These are phyloP conservation scores for Emiliania huxleyi DNA, from an alignment of 78 protist genomes.

Conservation along the genomic window DNA sequence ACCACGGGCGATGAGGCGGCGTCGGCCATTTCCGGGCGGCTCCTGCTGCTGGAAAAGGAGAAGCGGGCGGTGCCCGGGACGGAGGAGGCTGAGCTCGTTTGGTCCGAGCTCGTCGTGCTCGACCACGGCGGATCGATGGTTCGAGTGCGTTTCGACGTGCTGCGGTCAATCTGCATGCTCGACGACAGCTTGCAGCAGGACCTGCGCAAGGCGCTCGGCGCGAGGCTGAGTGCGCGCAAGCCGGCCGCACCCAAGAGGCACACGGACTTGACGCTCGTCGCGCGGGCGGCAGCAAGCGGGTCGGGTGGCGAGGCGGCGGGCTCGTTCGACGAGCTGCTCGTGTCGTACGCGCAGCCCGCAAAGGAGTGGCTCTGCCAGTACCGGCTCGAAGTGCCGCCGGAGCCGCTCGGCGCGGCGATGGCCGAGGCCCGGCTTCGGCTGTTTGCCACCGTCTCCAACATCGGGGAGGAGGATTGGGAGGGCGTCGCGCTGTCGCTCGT, in stretches of 20 bases:
- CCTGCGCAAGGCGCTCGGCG: background rate
- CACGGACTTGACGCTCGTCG: background rate
- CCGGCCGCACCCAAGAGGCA: background rate
- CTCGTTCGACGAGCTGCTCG: background rate
- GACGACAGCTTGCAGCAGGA: background rate
- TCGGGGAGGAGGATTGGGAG: background rate
- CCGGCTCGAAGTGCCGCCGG: background rate
- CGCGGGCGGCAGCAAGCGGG: background rate
- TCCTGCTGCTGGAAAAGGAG: background rate
- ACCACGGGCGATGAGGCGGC: background rate
- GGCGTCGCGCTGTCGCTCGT: background rate
- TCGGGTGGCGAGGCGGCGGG: background rate
- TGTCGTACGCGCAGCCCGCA: background rate
- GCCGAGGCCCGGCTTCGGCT: background rate
- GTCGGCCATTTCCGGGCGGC: background rate
- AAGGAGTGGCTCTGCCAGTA: conserved; percentile 17
- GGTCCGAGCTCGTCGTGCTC: background rate
- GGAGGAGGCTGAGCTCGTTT: background rate
- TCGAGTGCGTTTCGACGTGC: background rate
- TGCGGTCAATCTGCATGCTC: background rate
- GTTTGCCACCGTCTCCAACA: background rate
- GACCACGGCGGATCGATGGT: background rate
- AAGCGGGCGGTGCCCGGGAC: background rate
- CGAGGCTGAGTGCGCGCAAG: background rate
- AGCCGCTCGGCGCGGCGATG: background rate